Evolutionary conservation across 2,329 filamentous ascomycete genomes (phyloP), one percentile per base, ranked within the genome.

Genomic region (Penicillium digitatum): DNA sequence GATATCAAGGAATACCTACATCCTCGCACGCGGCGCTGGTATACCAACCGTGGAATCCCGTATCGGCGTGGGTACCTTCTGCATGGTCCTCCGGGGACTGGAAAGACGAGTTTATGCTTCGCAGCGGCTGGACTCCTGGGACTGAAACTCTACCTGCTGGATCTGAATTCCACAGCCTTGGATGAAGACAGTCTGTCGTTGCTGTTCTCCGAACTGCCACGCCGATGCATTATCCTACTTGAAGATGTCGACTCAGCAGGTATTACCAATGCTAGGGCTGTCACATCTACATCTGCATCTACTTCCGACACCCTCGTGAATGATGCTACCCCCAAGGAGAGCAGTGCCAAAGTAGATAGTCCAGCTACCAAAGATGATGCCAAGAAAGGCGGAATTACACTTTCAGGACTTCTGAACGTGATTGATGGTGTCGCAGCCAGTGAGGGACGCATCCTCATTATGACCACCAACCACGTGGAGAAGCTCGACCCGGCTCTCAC

Each of bases 11-110:
- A 82, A 45, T 84, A 82, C 53, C 66, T 84, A 0, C 77, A 81
- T 45, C 81, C 80, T 0, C 66, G 72, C 3, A 80, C 76, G 16
- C 73, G 76, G 2, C 60, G 85, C n/a, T 95, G 90, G 89, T 95
- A 96, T 45, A 67, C 86, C 0, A 87, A 89, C 62, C 82, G 90
- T 7, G 90, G 90, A 0, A 93, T 95, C 29, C 90, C 91, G 0
- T 95, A 95, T 69, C 83, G 90, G 14, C 81, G 90, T 5, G 91
- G 90, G 0, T 95, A 94, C 66, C 81, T 95, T 0, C 83, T 95
- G 16, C 79, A 92, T 60, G 90, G 90, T 0, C 89, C 89, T 0
- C 89, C 89, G 0, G 89, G 89, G 0, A 92, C 88, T 0, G 89
- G 89, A 14, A 94, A 93, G 72, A 88, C 84, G 42, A 88, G 85